Conservation (phyloP, 2,329 filamentous ascomycete genomes). For the Colletotrichum chlorophyti region DNA sequence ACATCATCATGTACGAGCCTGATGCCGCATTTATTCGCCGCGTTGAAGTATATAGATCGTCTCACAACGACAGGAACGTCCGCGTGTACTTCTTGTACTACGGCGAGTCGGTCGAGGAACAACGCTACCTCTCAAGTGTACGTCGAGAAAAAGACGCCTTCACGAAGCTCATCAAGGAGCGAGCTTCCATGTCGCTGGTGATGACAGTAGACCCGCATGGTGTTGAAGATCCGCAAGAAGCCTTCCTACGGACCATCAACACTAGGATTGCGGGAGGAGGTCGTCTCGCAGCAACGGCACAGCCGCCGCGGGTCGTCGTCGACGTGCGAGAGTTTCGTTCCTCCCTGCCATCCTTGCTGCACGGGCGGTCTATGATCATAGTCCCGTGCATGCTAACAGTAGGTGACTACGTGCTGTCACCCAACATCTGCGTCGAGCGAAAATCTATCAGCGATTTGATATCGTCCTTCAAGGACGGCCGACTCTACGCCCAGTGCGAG, state of each 20-base stretch:
- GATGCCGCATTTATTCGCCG: slow-evolving; percentile 92
- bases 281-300: slow-evolving; percentile 79
- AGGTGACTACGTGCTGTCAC: slow-evolving; percentile 93
- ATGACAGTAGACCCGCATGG: slow-evolving; percentile 75
- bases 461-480: slow-evolving; percentile 88
- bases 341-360: slow-evolving; percentile 86
- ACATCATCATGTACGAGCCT: slow-evolving; percentile 99
- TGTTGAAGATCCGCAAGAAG: slow-evolving; percentile 83
- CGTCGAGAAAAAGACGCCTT: slow-evolving; percentile 97
- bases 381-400: slow-evolving; percentile 97
- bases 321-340: slow-evolving; percentile 97
- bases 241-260: slow-evolving; percentile 93
- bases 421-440: slow-evolving; percentile 90
- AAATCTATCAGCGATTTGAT: slow-evolving; percentile 94
- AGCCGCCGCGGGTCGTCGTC: slow-evolving; percentile 89
- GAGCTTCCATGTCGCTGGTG: slow-evolving; percentile 89
- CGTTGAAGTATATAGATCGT: slow-evolving; percentile 95
- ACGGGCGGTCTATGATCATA: slow-evolving; percentile 86
- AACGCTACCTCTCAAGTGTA: slow-evolving; percentile 87
- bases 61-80: slow-evolving; percentile 87
- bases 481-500: slow-evolving; percentile 90
- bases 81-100: slow-evolving; percentile 98
- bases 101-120: slow-evolving; percentile 91
- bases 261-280: slow-evolving; percentile 96
- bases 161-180: slow-evolving; percentile 92